A percentile compares a stretch with the other conserved stretches of the same genome.
Evolutionary conservation across 352 stramenopile genomes (phyloP).

Genomic region (Pythium plurisporium): DNA sequence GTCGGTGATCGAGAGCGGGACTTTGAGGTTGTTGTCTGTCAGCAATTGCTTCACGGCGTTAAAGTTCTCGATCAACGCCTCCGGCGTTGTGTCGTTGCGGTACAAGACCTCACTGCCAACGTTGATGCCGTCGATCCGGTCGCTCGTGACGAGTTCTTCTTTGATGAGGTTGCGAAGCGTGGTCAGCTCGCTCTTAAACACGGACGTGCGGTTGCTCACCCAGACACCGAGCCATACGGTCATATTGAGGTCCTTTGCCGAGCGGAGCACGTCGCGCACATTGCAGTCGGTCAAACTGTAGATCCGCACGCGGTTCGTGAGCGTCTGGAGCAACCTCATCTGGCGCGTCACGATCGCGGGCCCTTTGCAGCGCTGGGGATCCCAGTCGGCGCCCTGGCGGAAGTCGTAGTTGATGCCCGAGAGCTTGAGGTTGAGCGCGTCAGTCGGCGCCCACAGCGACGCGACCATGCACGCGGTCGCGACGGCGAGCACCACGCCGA

Average conservation of each 20-base stretch:
- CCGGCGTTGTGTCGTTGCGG: slow-evolving; percentile 62
- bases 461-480: slow-evolving; percentile 13
- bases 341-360: slow-evolving; percentile 41
- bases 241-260: slow-evolving; percentile 55
- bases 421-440: slow-evolving; percentile 66
- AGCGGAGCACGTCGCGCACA: slow-evolving; percentile 51
- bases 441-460: slow-evolving; percentile 25
- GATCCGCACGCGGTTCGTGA: slow-evolving; percentile 72
- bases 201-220: slow-evolving; percentile 59
- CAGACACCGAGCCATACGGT: slow-evolving; percentile 83
- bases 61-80: slow-evolving; percentile 66
- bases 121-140: slow-evolving; percentile 74
- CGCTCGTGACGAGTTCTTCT: slow-evolving; percentile 48
- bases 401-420: slow-evolving; percentile 85
- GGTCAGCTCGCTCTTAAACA: slow-evolving; percentile 57
- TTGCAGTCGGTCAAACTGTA: slow-evolving; percentile 81
- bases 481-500: slow-evolving; percentile 4
- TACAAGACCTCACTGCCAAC: slow-evolving; percentile 80
- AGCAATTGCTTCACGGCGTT: slow-evolving; percentile 69
- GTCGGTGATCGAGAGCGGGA: slow-evolving; percentile 75
- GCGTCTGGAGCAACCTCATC: slow-evolving; percentile 49
- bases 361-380: slow-evolving; percentile 64
- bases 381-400: slow-evolving; percentile 72
- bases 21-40: slow-evolving; percentile 40
- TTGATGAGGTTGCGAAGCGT: slow-evolving; percentile 56